Evolutionary conservation across 2,329 filamentous ascomycete genomes (phyloP).

Genomic region (Mycogone perniciosa): DNA sequence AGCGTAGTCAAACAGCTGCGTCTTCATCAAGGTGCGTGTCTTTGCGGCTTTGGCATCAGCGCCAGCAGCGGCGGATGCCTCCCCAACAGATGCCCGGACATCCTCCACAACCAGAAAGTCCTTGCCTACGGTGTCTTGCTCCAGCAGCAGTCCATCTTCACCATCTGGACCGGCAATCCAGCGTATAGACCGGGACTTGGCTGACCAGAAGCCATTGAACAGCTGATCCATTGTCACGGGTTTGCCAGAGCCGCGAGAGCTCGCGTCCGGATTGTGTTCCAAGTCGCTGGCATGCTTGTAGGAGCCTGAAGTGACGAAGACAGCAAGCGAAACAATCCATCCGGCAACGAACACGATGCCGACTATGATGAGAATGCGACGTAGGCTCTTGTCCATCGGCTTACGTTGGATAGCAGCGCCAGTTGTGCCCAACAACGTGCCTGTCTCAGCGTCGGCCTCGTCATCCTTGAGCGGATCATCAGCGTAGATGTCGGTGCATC

Average conservation of each 20-base stretch:
- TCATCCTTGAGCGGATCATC: constrained; percentile 27
- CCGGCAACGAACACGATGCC: constrained; percentile 55
- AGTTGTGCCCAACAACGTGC: constrained; percentile 41
- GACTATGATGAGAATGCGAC: constrained; percentile 56
- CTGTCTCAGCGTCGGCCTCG: constrained; percentile 40
- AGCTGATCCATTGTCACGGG: constrained; percentile 68
- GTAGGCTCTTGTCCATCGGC: constrained; percentile 60
- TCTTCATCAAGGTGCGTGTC: constrained; percentile 70
- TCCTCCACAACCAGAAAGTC: constrained; percentile 84
- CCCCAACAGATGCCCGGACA: constrained; percentile 48
- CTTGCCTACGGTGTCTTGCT: constrained; percentile 57
- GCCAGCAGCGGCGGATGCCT: constrained; percentile 22
- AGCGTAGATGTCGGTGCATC: constrained; percentile 31
- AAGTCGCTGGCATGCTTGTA: constrained; percentile 58
- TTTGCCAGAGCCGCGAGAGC: constrained; percentile 59
- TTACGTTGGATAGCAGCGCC: constrained; percentile 34
- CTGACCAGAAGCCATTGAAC: constrained; percentile 56
- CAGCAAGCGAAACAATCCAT: constrained; percentile 62
- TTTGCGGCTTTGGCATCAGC: constrained; percentile 33
- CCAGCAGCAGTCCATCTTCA: constrained; percentile 79
- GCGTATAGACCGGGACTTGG: constrained; percentile 59
- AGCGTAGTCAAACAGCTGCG: constrained; percentile 53
- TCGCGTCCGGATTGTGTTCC: constrained; percentile 64
- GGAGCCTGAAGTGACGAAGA: constrained; percentile 59
- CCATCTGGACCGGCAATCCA: constrained; percentile 72